These are phyloP conservation scores for Nigrospora oryzae DNA, from an alignment of 2,329 filamentous ascomycete genomes.

Conservation along the genomic window DNA sequence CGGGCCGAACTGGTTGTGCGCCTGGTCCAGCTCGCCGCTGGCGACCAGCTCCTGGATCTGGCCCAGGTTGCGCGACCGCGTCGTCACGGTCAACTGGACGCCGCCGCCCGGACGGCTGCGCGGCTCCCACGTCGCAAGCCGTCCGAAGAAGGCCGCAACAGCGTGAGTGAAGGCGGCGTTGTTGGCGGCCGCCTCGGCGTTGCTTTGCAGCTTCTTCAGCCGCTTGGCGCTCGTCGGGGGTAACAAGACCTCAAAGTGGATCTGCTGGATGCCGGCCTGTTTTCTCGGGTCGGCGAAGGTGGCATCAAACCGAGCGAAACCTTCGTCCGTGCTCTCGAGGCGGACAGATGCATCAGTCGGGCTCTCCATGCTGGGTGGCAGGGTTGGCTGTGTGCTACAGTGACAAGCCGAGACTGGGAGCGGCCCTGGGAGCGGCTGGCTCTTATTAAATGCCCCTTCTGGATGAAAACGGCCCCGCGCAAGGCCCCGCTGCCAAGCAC, in stretches of 20 bases:
- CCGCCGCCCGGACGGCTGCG: background rate
- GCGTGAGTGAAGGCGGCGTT: slow-evolving; percentile 1
- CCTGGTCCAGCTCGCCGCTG: background rate
- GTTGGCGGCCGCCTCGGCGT: background rate
- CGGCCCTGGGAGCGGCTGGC: too few relatives aligned
- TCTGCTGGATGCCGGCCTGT: background rate
- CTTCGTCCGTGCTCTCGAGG: background rate
- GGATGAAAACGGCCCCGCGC: too few relatives aligned
- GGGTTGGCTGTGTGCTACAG: background rate
- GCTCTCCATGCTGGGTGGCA: background rate
- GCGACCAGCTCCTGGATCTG: background rate
- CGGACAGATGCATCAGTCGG: background rate
- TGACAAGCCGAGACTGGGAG: background rate
- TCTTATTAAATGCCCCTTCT: too few relatives aligned
- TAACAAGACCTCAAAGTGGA: background rate
- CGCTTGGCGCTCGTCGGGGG: background rate
- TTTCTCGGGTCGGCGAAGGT: background rate
- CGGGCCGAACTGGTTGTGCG: background rate
- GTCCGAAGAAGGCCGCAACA: background rate
- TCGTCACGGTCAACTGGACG: background rate
- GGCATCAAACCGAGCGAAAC: background rate
- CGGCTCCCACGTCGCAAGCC: background rate
- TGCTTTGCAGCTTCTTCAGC: slow-evolving; percentile 2
- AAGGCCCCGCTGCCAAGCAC: too few relatives aligned
- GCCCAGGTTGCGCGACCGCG: background rate